A percentile compares a stretch with the other conserved stretches of the same genome.
These are phyloP conservation scores for Batrachochytrium dendrobatidis DNA, from an alignment of 371 early-diverging fungal genomes.

Conservation along the genomic window DNA sequence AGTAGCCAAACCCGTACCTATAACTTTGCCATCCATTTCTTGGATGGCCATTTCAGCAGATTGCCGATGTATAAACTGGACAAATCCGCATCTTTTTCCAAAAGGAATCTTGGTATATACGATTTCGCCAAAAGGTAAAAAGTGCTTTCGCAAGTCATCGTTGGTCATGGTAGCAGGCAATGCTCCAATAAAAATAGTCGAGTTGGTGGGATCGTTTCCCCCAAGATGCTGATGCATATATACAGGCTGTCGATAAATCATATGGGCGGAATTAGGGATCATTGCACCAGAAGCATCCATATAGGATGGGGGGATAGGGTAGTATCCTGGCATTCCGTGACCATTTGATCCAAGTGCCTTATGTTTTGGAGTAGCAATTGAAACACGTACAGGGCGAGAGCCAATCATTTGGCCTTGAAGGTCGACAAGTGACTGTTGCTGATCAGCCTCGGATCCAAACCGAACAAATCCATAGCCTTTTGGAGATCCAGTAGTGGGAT, in stretches of 20 bases:
- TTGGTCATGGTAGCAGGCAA: slow-evolving; percentile 69
- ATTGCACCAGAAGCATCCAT: slow-evolving; percentile 4
- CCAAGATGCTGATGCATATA: slow-evolving; percentile 14
- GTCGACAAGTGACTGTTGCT: slow-evolving; percentile 55
- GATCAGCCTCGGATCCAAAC: slow-evolving; percentile 59
- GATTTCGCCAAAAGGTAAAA: slow-evolving; percentile 82
- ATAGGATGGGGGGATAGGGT: background rate
- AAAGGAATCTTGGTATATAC: slow-evolving; percentile 85
- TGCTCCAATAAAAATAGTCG: slow-evolving; percentile 93
- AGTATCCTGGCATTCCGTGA: too few species aligned
- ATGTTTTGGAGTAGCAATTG: slow-evolving; percentile 69
- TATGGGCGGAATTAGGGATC: background rate
- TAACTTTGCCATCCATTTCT: slow-evolving; percentile 76
- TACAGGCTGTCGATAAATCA: slow-evolving; percentile 8
- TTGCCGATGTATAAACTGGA: slow-evolving; percentile 72
- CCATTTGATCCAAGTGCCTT: too few species aligned
- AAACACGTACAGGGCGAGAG: slow-evolving; percentile 68
- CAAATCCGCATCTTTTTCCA: slow-evolving; percentile 91
- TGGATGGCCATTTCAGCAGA: slow-evolving; percentile 82
- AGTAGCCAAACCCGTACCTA: too few species aligned
- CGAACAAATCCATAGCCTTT: slow-evolving; percentile 72
- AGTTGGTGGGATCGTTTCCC: slow-evolving; percentile 75
- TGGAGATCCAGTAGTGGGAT: slow-evolving; percentile 49
- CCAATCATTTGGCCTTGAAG: slow-evolving; percentile 62
- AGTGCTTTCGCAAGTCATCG: slow-evolving; percentile 65